Evolutionary conservation across 805 yeast genomes (phyloP).

Genomic region (Cyberlindnera saturnus): DNA sequence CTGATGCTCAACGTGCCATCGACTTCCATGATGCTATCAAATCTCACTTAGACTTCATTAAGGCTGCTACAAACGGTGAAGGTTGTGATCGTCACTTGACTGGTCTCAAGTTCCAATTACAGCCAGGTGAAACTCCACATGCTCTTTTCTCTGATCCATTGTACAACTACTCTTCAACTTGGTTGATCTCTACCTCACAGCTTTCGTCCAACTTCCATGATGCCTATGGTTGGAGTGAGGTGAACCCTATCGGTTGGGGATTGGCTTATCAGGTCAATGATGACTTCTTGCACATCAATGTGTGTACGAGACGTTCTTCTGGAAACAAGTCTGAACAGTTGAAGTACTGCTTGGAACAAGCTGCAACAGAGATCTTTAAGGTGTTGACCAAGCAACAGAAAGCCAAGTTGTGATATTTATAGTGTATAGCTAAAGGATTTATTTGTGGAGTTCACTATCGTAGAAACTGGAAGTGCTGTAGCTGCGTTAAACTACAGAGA

Average conservation of each 20-base stretch:
- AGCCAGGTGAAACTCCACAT: conserved; percentile 45
- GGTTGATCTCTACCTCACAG: conserved; percentile 90
- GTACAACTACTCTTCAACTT: conserved; percentile 67
- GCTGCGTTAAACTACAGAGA: no score
- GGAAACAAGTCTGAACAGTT: conserved; percentile 49
- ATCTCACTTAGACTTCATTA: conserved; percentile 69
- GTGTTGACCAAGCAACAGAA: conserved; percentile 34
- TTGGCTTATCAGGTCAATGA: conserved; percentile 88
- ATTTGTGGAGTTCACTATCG: not conserved
- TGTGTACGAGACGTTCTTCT: conserved; percentile 64
- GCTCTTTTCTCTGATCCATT: conserved; percentile 77
- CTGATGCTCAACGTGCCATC: conserved; percentile 50
- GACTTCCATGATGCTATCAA: conserved; percentile 68
- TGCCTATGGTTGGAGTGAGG: conserved; percentile 96
- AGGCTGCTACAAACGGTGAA: conserved; percentile 73
- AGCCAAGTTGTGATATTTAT: conserved; percentile 1
- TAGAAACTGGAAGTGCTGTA: no score
- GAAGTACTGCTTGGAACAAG: conserved; percentile 62
- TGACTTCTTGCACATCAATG: conserved; percentile 80
- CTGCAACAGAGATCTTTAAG: conserved; percentile 77
- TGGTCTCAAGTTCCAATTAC: conserved; percentile 73
- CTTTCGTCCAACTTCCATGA: conserved; percentile 78
- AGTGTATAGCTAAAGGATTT: not conserved
- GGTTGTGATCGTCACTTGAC: conserved; percentile 94
- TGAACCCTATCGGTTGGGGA: conserved; percentile 89